phyloP scores from a whole-genome alignment of 495 filamentous ascomycete species.

The Chaetomidium leptoderma region DNA sequence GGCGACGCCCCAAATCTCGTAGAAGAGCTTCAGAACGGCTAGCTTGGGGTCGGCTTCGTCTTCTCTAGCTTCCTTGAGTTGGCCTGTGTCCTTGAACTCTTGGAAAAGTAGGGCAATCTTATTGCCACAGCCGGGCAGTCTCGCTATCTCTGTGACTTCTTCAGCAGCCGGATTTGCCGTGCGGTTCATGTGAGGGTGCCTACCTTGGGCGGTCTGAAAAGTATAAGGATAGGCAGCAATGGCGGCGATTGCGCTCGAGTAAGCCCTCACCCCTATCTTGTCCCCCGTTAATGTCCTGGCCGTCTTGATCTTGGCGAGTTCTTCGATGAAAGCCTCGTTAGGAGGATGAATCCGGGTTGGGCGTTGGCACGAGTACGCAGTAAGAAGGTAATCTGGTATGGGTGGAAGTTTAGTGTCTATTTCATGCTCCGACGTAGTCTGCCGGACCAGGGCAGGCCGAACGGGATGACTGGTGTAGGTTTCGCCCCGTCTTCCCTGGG shows the following conservation, averaged over 20 bases:
- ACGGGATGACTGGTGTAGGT: constrained; percentile 7
- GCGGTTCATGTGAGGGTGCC: not conserved
- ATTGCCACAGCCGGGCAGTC: constrained; percentile 73
- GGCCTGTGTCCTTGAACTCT: constrained; percentile 62
- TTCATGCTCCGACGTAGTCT: constrained; percentile 73
- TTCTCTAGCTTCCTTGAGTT: constrained; percentile 57
- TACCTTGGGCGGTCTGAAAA: constrained; percentile 37
- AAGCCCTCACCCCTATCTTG: constrained; percentile 78
- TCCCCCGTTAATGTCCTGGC: constrained; percentile 67
- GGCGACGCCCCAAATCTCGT: constrained; percentile 87
- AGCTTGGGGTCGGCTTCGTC: constrained; percentile 62
- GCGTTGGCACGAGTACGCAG: constrained; percentile 77
- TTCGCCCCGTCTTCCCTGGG: constrained; percentile 15
- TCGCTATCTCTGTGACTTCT: constrained; percentile 56
- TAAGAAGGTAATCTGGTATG: constrained; percentile 68
- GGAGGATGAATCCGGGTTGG: constrained; percentile 64
- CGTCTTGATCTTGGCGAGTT: constrained; percentile 69
- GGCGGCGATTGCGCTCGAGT: constrained; percentile 79
- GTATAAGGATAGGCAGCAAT: constrained; percentile 72
- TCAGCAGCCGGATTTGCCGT: no score
- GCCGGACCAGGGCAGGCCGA: constrained; percentile 38
- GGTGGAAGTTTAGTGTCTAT: constrained; percentile 43
- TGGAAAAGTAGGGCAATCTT: constrained; percentile 78
- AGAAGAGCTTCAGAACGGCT: constrained; percentile 61
- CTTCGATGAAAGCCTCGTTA: constrained; percentile 70